Base-by-base conservation (phyloP, 2,329 filamentous ascomycete species). In the Fusarium fujikuroi region DNA sequence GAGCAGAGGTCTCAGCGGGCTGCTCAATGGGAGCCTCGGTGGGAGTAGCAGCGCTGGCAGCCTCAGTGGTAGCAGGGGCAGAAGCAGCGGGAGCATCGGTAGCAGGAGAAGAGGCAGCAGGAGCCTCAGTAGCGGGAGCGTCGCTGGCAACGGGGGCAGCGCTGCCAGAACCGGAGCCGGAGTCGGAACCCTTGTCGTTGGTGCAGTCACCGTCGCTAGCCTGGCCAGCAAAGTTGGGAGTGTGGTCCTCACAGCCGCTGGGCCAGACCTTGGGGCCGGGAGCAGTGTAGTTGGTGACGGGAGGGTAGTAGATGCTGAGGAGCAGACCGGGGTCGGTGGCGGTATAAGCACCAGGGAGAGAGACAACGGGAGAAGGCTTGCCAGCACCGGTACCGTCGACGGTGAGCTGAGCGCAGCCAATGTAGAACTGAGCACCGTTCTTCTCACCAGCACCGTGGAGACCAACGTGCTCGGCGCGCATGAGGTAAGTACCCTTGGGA, bases 401-500 rank as follows among this genome's bases (percentile, higher is more conserved):
- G 10, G 71, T 75, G 28, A 83, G 61, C 69, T 83, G 81, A 4
- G 79, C 81, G 49, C 81, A 83, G 23, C 78, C 75, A 19, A 82
- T 79, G 76, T 82, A 83, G 79, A 80, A 82, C 76, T 83, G 81
- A 25, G 81, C 81, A 42, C 81, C 81, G 40, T 77, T 76, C 57
- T 76, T 70, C 54, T 57, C 59, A 23, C 80, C 73, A 11, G 81
- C 81, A 3, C 66, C 75, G 69, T 83, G 81, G 9, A 83, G 78
- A 30, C 75, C 81, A 11, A 83, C 54, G 69, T 83, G 81, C 77
- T 83, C 81, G 7, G 78, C 81, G 23, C 81, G 81, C 69, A 83
- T 74, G 40, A 81, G 79, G 70, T 81, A 81, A 42, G 80, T 79
- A 23, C 79, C 79, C 66, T 79, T 67, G 25, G 79, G 74, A 5